Base-by-base conservation (phyloP, 2,329 filamentous ascomycete species). In the Elsinoe perseae region DNA sequence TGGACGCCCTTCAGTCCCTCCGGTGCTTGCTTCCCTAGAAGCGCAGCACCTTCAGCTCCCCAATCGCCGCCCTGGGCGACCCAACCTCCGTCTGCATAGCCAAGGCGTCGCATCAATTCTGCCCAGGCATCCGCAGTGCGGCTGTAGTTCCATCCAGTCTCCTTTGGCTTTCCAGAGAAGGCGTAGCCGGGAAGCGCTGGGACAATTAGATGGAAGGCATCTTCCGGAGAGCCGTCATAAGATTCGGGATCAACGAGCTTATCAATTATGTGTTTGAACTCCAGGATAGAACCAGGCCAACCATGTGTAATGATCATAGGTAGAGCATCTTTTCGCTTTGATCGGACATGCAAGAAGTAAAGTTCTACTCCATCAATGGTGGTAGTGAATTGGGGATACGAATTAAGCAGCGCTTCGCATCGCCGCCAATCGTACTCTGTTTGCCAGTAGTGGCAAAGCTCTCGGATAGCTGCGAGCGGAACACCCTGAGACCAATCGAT, bases 221-320 rank as follows among this genome's bases (percentile, higher is more conserved):
- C 60, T 48, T 60, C 23, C 3, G 18, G 21, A 23, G 40, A 8
- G 16, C 40, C 40, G 23, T 14, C 40, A 52, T 18, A n/a, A 53
- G 58, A 25, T 56, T 53, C 23, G 16, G 56, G 42, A 58, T 58
- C 27, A 23, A 58, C 36, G 30, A 43, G 40, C 21, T 10, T 23
- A 8, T 20, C 18, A 10, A 43, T 23, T 8, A 43, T 20, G 12
- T 59, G 59, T 36, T 57, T 60, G 43, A 63, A 63, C 53, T 64
- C 62, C 12, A 63, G 55, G 34, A 64, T 14, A 21, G 62, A 64
- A 44, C 62, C 62, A 23, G 63, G 60, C 60, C 60, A 61, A 30
- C 58, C 60, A 43, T 61, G 60, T 18, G 52, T 60, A 3, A 61
- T 38, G 3, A 61, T 14, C 5, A 61, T 44, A 18, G 58, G 60